These are phyloP conservation scores for Hyphopichia homilentoma DNA, from an alignment of 805 yeast species.

Conservation along the genomic window DNA sequence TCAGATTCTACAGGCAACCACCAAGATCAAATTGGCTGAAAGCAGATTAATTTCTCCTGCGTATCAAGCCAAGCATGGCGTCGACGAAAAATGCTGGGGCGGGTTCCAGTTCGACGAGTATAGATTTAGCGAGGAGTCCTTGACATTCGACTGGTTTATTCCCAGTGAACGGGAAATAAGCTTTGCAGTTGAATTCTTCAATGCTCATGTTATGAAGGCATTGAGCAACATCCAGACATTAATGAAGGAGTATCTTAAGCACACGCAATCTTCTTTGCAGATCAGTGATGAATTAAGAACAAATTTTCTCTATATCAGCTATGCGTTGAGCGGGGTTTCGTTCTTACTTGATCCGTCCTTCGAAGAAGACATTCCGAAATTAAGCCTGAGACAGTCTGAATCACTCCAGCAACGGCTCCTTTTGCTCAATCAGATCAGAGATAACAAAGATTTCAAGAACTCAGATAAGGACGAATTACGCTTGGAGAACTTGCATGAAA, in stretches of 20 bases:
- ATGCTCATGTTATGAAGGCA: constrained; percentile 41
- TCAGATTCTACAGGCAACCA: constrained; percentile 59
- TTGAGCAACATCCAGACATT: constrained; percentile 38
- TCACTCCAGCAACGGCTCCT: constrained; percentile 32
- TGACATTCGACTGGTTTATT: constrained; percentile 69
- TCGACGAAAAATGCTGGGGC: constrained; percentile 66
- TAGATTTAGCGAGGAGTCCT: constrained; percentile 46
- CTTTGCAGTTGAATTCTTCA: constrained; percentile 60
- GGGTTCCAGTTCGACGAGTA: constrained; percentile 56
- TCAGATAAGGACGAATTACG: constrained; percentile 18
- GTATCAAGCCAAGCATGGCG: constrained; percentile 31
- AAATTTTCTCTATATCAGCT: constrained; percentile 54
- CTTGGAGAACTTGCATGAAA: constrained; percentile 27
- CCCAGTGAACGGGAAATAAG: constrained; percentile 57
- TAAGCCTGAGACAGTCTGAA: constrained; percentile 25
- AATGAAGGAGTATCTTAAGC: constrained; percentile 20
- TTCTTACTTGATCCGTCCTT: constrained; percentile 71
- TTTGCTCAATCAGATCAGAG: constrained; percentile 29
- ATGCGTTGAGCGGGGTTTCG: constrained; percentile 66
- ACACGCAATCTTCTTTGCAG: constrained; percentile 19
- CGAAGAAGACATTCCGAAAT: constrained; percentile 42
- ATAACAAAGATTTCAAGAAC: constrained; percentile 14
- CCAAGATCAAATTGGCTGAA: constrained; percentile 58
- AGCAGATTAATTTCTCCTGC: constrained; percentile 49
- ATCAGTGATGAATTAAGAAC: constrained; percentile 52